These are phyloP conservation scores for Pseudogymnoascus sp. DNA, from an alignment of 2,329 filamentous ascomycete genomes.

Conservation along the genomic window DNA sequence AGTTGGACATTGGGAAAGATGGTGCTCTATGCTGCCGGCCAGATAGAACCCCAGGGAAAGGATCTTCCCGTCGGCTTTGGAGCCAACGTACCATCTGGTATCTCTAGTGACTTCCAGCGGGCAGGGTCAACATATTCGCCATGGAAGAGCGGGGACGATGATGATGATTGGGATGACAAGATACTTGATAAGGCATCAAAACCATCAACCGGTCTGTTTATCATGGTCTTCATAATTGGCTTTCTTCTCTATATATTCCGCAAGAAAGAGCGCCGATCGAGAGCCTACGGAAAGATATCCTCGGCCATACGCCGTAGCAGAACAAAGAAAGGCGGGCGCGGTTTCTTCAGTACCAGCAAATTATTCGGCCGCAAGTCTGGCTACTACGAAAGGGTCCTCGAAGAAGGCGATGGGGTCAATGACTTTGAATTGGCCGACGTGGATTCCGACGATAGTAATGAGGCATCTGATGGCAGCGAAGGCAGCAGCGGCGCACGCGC, in stretches of 20 bases:
- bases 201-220: constrained; percentile 63
- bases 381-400: constrained; percentile 75
- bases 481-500: constrained; percentile 47
- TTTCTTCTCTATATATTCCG: constrained; percentile 65
- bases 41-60: constrained; percentile 59
- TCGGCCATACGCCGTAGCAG: constrained; percentile 33
- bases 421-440: constrained; percentile 71
- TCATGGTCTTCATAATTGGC: constrained; percentile 67
- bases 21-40: constrained; percentile 85
- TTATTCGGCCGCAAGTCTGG: constrained; percentile 52
- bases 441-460: constrained; percentile 51
- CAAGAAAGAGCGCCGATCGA: constrained; percentile 65
- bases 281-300: constrained; percentile 48
- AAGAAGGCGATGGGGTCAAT: constrained; percentile 60
- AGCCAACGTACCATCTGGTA: constrained; percentile 56
- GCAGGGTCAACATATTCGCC: constrained; percentile 50
- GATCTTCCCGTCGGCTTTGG: constrained; percentile 83
- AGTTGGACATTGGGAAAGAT: constrained; percentile 98
- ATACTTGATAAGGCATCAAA: constrained; percentile 59
- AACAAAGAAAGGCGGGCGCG: constrained; percentile 37
- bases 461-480: constrained; percentile 54
- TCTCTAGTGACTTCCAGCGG: constrained; percentile 74
- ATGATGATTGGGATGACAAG: constrained; percentile 51
- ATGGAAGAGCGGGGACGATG: constrained; percentile 34
- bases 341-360: constrained; percentile 48